Conservation (phyloP, 257 asterid species). For the Galeopsis tetrahit region DNA sequence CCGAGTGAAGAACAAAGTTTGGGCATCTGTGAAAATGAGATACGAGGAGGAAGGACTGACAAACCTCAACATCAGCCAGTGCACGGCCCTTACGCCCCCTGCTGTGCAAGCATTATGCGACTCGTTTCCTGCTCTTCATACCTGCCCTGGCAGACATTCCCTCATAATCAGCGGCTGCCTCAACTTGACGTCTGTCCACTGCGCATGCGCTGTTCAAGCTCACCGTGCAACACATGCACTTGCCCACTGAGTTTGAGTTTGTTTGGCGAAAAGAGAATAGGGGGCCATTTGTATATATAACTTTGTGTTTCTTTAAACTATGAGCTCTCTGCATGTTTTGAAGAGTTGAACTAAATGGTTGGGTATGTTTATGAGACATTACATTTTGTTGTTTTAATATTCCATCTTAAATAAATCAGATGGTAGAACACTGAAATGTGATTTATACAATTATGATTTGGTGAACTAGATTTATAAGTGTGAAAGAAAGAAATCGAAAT, state of each 20-base stretch:
- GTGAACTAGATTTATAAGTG: no score
- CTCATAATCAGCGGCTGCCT: conserved; percentile 94
- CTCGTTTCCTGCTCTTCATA: conserved; percentile 90
- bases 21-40: conserved; percentile 67
- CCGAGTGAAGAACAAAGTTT: conserved; percentile 59
- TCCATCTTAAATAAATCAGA: no score
- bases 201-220: conserved; percentile 74
- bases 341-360: not conserved
- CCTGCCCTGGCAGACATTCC: conserved; percentile 84
- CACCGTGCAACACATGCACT: conserved; percentile 60
- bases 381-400: not conserved
- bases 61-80: conserved; percentile 90
- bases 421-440: no score
- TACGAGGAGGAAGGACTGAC: conserved; percentile 86
- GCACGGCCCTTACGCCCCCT: conserved; percentile 97
- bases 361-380: not conserved
- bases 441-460: no score
- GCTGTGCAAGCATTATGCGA: conserved; percentile 98
- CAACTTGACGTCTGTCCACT: conserved; percentile 80
- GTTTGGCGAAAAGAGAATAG: not conserved
- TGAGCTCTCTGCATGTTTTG: not conserved
- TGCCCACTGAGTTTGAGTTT: conserved; percentile 56
- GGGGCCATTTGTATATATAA: not conserved
- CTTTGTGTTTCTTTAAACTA: not conserved
- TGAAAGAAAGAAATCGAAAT: no score